These are phyloP conservation scores for Stylosanthes scabra DNA, from an alignment of 331 rosid genomes.

Conservation along the genomic window DNA sequence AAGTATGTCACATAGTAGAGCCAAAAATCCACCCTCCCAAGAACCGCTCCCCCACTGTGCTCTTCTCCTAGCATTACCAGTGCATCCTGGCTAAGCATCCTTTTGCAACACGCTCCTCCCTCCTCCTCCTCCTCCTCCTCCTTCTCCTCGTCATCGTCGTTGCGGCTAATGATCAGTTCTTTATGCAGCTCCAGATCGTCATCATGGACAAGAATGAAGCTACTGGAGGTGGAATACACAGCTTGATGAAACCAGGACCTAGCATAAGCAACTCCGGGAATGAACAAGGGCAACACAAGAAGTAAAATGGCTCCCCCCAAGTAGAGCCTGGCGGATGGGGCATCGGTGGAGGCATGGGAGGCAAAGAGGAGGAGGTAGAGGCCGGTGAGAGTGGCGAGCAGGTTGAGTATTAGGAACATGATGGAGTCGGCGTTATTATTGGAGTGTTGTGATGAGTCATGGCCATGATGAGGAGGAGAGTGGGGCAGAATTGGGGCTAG, in stretches of 20 bases:
- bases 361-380: conserved; percentile 81
- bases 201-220: conserved; percentile 77
- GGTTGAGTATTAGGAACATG: conserved; percentile 67
- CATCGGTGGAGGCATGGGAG: conserved; percentile 48
- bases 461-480: conserved; percentile 68
- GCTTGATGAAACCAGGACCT: conserved; percentile 66
- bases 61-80: conserved; percentile 87
- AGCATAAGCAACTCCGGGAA: conserved; percentile 88
- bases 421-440: conserved; percentile 58
- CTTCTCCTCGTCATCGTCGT: conserved; percentile 39
- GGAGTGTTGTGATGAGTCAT: conserved; percentile 50
- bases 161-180: conserved; percentile 66
- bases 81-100: conserved; percentile 59
- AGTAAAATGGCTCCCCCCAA: conserved; percentile 72
- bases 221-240: conserved; percentile 60
- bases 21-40: conserved; percentile 83
- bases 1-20: conserved; percentile 78
- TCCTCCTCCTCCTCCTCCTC: conserved; percentile 34
- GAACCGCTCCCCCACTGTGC: conserved; percentile 62
- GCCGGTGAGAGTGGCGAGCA: conserved; percentile 80
- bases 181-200: conserved; percentile 93
- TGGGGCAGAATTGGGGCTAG: conserved; percentile 77
- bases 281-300: conserved; percentile 68
- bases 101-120: conserved; percentile 50
- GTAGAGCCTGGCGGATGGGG: conserved; percentile 53